Base-by-base conservation (phyloP, 2,329 filamentous ascomycete genomes). In the Diaporthe sp. region DNA sequence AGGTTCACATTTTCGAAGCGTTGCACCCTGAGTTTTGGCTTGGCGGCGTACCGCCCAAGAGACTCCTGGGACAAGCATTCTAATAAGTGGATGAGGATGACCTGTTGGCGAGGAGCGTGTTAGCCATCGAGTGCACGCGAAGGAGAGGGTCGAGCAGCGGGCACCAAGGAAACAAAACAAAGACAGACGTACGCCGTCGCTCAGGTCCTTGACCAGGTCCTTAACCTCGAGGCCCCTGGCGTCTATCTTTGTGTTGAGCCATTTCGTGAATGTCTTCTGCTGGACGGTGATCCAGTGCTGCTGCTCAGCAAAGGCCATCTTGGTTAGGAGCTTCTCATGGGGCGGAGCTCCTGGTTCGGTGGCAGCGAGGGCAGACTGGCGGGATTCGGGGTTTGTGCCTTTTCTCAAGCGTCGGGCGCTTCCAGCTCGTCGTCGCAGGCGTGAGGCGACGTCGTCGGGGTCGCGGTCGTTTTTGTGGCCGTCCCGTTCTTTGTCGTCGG, bases 231-330 rank as follows among this genome's bases (percentile, higher is more conserved):
- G 87, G 74, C 93, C 88, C 79, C 96, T 92, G 77, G 88, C 90
- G 84, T 94, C 93, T 81, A 99, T 88, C 87, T 99, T 99, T 80
- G 95, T 97, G 86, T 99, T 99, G 79, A 99, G 91, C 97, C 97
- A 99, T 94, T 98, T 99, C 76, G 96, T 98, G 86, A 99, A 99
- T 39, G 97, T 99, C 90, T 98, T 99, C 85, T 98, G 94, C 88
- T 98, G 96, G 86, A 98, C 95, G 82, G 89, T 92, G 80, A 93
- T 90, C 92, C 92, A 93, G 84, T 89, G 88, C 84, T 92, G 90
- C 85, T 93, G 90, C 83, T 92, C 90, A 79, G 89, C 85, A 83
- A 87, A 91, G 75, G 90, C 91, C 91, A 93, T 93, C 84, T 87
- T 92, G 81, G 85, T 85, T 78, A 88, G 83, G 78, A 84, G 86